Conservation (phyloP, 108 stramenopile species). For the Stephanodiscus minutulus region DNA sequence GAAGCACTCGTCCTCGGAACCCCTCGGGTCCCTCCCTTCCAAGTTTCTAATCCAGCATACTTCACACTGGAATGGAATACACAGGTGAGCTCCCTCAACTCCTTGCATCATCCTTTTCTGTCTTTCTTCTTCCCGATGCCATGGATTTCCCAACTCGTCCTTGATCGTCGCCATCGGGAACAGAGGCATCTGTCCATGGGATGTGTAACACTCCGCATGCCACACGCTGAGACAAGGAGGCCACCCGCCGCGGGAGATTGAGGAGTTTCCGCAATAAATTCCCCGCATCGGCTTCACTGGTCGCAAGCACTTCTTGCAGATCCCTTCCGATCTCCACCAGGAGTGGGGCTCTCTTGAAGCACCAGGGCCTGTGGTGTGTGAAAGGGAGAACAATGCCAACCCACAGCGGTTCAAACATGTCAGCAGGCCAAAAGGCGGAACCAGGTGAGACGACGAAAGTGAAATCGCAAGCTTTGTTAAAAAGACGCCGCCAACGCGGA, state of each 20-base stretch:
- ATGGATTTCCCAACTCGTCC: conserved; percentile 1
- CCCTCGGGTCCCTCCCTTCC: neutral
- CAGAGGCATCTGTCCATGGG: conserved; percentile 14
- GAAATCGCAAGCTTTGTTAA: too few relatives aligned
- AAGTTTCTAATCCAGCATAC: conserved; percentile 48
- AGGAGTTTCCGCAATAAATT: conserved; percentile 49
- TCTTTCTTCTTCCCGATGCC: neutral
- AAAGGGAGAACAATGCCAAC: conserved; percentile 44
- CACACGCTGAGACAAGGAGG: conserved; percentile 25
- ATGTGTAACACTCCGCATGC: too few relatives aligned
- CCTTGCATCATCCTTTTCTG: too few relatives aligned
- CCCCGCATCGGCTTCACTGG: conserved; percentile 8
- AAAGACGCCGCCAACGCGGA: conserved; percentile 27
- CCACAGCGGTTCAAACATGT: too few relatives aligned
- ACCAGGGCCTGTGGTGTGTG: conserved; percentile 30
- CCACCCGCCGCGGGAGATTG: conserved; percentile 14
- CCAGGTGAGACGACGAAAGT: conserved; percentile 9
- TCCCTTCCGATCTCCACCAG: too few relatives aligned
- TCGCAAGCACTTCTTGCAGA: conserved; percentile 13
- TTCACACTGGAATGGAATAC: too few relatives aligned
- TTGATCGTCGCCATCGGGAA: conserved; percentile 16
- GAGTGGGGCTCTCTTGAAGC: conserved; percentile 15
- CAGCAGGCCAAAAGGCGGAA: conserved; percentile 27
- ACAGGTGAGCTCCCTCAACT: neutral
- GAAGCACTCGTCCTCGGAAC: neutral